Base-by-base conservation (phyloP, 2,329 filamentous ascomycete species). In the Paecilomyces sp. region DNA sequence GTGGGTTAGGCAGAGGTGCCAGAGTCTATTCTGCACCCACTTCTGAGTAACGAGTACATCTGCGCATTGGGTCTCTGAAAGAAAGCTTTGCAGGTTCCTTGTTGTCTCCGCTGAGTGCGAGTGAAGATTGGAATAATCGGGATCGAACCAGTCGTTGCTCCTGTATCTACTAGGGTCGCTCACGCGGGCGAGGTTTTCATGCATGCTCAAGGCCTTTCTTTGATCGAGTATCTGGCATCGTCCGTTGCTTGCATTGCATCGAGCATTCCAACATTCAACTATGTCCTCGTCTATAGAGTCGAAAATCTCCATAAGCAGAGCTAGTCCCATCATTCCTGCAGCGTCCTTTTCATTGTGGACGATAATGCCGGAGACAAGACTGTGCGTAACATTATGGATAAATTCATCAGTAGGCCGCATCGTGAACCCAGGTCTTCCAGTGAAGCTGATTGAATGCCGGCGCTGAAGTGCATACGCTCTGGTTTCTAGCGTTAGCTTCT, bases 221-320 rank as follows among this genome's bases (percentile, higher is more conserved):
- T 90, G 62, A 81, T 89, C 56, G 81, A 89, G 73, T 80, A 91
- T 66, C 70, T 91, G 59, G 79, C 88, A 56, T 88, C 88, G 71
- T 68, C 83, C 59, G 70, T 77, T 30, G 85, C 90, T 71, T 87
- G 89, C 62, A 67, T 88, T 64, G 79, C 87, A 79, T 57, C 73
- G 74, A 28, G 70, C 69, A 55, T 75, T 77, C 76, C 76, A 79
- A 66, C 76, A 79, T 18, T 75, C 70, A 18, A 77, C 68, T 18
- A 79, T 74, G 58, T 72, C 73, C 61, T 79, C 76, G 56, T 79
- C 74, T 33, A 79, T 76, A 3, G 74, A 70, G 57, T 79, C 74
- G 59, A 78, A 78, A 1, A 75, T 63, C 60, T 78, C 76, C 76
- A 79, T 78, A 25, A 79, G 66, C 30, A 74, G 70, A 4, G 76